These are phyloP conservation scores for Thermothelomyces thermophilus DNA, from an alignment of 2,329 filamentous ascomycete genomes.

Conservation along the genomic window DNA sequence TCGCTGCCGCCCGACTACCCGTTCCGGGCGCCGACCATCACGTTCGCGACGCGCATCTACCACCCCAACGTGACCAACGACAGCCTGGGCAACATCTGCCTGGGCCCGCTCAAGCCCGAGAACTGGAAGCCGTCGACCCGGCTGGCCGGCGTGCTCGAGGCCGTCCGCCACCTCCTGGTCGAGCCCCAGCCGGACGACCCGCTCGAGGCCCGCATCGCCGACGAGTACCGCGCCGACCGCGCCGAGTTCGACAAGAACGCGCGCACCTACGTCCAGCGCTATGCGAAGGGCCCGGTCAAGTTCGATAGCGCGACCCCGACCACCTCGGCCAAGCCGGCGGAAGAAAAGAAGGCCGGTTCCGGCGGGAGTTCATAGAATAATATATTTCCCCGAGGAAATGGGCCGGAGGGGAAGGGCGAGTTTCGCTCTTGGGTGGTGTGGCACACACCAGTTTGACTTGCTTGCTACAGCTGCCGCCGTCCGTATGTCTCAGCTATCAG, in stretches of 20 bases:
- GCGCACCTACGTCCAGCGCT: conserved; percentile 64
- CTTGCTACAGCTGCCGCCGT: no score
- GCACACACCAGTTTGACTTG: no score
- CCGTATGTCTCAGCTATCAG: no score
- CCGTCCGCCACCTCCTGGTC: conserved; percentile 64
- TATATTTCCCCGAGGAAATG: no score
- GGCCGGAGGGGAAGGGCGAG: no score
- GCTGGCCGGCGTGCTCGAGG: conserved; percentile 67
- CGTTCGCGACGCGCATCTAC: conserved; percentile 86
- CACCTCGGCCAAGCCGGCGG: neutral
- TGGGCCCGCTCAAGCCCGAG: conserved; percentile 74
- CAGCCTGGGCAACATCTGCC: conserved; percentile 74
- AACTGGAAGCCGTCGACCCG: conserved; percentile 88
- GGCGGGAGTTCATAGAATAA: no score
- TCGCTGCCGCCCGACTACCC: conserved; percentile 75
- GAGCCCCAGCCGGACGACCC: conserved; percentile 87
- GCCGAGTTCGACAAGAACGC: conserved; percentile 68
- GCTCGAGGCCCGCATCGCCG: conserved; percentile 78
- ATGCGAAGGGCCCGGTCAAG: conserved; percentile 48
- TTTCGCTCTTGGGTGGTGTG: no score
- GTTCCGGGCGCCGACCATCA: conserved; percentile 77
- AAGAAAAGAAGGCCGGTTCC: neutral
- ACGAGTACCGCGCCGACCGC: conserved; percentile 68
- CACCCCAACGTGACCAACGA: conserved; percentile 94
- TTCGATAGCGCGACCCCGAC: conserved; percentile 28